Evolutionary conservation across 208 protist species (phyloP).

Genomic region (Leishmania gerbilli): DNA sequence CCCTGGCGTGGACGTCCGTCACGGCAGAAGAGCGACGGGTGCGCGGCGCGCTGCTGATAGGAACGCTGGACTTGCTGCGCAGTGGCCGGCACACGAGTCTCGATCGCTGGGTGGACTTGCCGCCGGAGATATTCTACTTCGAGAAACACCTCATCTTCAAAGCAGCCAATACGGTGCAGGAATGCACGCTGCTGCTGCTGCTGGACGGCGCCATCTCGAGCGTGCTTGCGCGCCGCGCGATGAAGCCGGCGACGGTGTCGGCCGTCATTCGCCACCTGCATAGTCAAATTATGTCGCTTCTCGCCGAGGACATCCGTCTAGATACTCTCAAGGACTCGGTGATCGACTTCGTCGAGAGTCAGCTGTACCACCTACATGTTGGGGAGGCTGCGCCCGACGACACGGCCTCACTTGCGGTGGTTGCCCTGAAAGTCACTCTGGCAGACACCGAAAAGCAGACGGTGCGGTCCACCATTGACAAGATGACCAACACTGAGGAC

Average conservation of each 20-base stretch:
- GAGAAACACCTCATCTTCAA: constrained; percentile 77
- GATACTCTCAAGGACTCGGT: constrained; percentile 62
- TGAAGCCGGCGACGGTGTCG: constrained; percentile 40
- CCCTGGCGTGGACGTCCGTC: constrained; percentile 40
- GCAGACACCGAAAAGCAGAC: constrained; percentile 49
- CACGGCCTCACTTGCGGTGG: constrained; percentile 7
- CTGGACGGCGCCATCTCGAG: constrained; percentile 73
- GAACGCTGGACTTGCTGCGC: constrained; percentile 58
- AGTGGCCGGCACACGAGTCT: constrained; percentile 47
- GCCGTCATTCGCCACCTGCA: constrained; percentile 55
- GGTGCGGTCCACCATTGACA: constrained; percentile 61
- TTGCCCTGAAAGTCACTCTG: constrained; percentile 26
- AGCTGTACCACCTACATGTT: constrained; percentile 25
- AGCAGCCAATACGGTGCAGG: constrained; percentile 82
- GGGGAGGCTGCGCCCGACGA: constrained; percentile 1
- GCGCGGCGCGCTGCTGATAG: constrained; percentile 61
- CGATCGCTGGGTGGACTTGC: constrained; percentile 72
- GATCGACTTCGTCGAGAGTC: constrained; percentile 42
- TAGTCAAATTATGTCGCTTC: constrained; percentile 49
- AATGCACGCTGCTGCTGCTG: constrained; percentile 65
- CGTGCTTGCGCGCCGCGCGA: constrained; percentile 51
- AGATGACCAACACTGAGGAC: constrained; percentile 81
- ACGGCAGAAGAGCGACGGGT: constrained; percentile 52
- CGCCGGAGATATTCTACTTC: constrained; percentile 80
- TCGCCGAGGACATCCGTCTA: constrained; percentile 59